A percentile compares a stretch with the other conserved stretches of the same genome.
Evolutionary conservation across 306 rosid genomes (phyloP).

Genomic region (Erythrophleum fordii): DNA sequence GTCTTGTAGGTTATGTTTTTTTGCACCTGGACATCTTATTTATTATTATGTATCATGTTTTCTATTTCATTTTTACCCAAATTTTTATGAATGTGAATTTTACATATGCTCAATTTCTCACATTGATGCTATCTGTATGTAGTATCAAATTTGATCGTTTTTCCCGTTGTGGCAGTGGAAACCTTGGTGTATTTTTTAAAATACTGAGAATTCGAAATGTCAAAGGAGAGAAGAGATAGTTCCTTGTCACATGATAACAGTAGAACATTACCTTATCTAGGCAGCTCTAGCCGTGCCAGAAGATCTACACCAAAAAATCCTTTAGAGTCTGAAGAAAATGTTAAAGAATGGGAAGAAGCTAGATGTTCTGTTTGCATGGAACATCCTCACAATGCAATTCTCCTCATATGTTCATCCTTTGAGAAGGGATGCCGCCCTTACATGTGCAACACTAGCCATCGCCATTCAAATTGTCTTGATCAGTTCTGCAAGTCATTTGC

Average conservation of each 20-base stretch:
- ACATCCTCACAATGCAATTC: slow-evolving; percentile 97
- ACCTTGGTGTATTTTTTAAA: slow-evolving; percentile 26
- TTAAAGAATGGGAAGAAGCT: slow-evolving; percentile 95
- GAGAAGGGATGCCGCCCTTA: slow-evolving; percentile 96
- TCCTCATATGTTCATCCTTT: slow-evolving; percentile 88
- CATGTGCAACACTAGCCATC: slow-evolving; percentile 98
- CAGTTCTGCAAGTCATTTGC: slow-evolving; percentile 88
- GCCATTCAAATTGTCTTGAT: slow-evolving; percentile 98
- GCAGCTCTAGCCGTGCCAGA: slow-evolving; percentile 71
- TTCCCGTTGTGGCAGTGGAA: slow-evolving; percentile 35
- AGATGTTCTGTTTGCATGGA: slow-evolving; percentile 99
- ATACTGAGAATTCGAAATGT: slow-evolving; percentile 57
- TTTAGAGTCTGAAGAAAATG: slow-evolving; percentile 61
- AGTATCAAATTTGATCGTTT: slow-evolving; percentile 37
- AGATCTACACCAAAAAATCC: slow-evolving; percentile 50
- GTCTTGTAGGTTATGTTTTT: neutral
- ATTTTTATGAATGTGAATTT: slow-evolving; percentile 6
- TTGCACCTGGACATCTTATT: neutral
- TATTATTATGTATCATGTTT: neutral
- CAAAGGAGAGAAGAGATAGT: slow-evolving; percentile 92
- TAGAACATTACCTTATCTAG: slow-evolving; percentile 78
- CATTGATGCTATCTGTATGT: slow-evolving; percentile 35
- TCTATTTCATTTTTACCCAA: neutral
- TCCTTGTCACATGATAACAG: slow-evolving; percentile 73
- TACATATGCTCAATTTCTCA: slow-evolving; percentile 29